Conservation (phyloP, 805 yeast genomes). For the Jamesozyma hellenica region DNA sequence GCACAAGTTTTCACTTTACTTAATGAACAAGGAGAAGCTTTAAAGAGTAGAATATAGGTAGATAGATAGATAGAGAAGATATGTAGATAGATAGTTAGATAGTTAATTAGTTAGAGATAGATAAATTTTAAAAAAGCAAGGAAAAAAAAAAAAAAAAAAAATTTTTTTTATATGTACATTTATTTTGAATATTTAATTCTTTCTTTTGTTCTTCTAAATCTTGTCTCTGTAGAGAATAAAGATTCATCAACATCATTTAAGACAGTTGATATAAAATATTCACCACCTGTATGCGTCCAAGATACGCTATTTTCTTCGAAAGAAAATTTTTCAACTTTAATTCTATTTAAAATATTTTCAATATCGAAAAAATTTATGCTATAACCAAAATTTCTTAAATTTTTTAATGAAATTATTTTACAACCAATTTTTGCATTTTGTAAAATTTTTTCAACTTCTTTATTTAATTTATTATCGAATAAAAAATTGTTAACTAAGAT, state of each 20-base stretch:
- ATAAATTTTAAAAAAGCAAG: too few relatives aligned
- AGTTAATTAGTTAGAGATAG: too few relatives aligned
- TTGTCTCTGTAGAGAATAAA: conserved; percentile 16
- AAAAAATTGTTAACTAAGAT: conserved; percentile 74
- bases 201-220: conserved; percentile 18
- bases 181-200: conserved; percentile 21
- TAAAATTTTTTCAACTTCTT: conserved; percentile 54
- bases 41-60: conserved; percentile 20
- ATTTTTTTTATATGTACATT: conserved; percentile 1
- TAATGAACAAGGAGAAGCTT: conserved; percentile 60
- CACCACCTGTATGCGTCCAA: conserved; percentile 76
- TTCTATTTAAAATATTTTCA: conserved; percentile 50
- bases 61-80: neutral
- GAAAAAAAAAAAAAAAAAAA: neutral
- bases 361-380: conserved; percentile 43
- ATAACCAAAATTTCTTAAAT: conserved; percentile 69
- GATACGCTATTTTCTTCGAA: conserved; percentile 69
- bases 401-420: conserved; percentile 67
- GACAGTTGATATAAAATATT: conserved; percentile 68
- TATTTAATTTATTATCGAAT: conserved; percentile 67
- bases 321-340: conserved; percentile 51
- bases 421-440: conserved; percentile 61
- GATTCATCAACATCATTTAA: conserved; percentile 31
- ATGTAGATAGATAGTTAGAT: neutral
- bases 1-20: conserved; percentile 84